Evolutionary conservation across 2,329 filamentous ascomycete species (phyloP).

Genomic region (Fusarium sp.): DNA sequence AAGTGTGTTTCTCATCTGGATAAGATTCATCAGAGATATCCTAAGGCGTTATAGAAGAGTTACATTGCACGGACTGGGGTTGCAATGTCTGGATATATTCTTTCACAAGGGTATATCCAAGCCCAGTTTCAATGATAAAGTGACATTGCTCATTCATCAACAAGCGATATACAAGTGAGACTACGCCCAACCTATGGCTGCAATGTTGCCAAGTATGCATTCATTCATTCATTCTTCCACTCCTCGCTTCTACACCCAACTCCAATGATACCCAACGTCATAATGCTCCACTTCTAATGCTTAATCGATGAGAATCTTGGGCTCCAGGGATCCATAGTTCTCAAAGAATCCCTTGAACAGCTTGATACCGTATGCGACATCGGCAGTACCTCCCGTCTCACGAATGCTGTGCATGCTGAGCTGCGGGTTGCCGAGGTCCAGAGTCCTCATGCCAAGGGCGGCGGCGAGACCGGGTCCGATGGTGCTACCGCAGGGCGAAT

Average conservation of each 20-base stretch:
- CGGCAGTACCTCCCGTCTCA: slow-evolving; percentile 88
- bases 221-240: neutral
- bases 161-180: slow-evolving; percentile 1
- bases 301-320: slow-evolving; percentile 84
- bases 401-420: slow-evolving; percentile 97
- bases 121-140: neutral
- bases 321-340: slow-evolving; percentile 83
- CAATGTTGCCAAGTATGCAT: neutral
- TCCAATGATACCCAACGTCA: slow-evolving; percentile 8
- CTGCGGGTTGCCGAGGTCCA: slow-evolving; percentile 94
- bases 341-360: slow-evolving; percentile 90
- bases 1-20: slow-evolving; percentile 15
- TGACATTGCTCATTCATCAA: slow-evolving; percentile 9
- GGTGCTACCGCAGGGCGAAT: slow-evolving; percentile 92
- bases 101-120: neutral
- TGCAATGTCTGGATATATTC: slow-evolving; percentile 39
- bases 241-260: slow-evolving; percentile 14
- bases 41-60: slow-evolving; percentile 23
- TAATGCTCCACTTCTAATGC: slow-evolving; percentile 9
- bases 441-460: slow-evolving; percentile 83
- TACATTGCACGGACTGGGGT: neutral
- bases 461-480: slow-evolving; percentile 97
- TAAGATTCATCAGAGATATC: slow-evolving; percentile 28
- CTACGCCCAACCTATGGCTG: neutral
- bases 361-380: slow-evolving; percentile 86